Conservation (phyloP, 2,329 filamentous ascomycete species). For the Trichoderma sp. region DNA sequence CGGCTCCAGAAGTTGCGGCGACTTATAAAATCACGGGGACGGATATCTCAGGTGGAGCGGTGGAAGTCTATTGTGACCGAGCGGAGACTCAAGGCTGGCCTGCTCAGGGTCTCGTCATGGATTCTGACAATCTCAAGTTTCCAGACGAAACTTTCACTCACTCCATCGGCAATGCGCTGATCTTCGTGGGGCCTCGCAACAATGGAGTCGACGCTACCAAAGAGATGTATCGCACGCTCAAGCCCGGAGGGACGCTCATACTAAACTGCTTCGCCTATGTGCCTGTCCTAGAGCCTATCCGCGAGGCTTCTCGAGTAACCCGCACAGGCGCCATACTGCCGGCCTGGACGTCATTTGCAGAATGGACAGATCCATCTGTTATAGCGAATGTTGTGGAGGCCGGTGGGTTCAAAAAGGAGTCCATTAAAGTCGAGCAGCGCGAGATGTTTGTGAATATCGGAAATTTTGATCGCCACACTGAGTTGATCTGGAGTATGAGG, state of each 20-base stretch:
- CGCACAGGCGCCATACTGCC: not conserved
- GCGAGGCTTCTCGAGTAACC: conserved; percentile 8
- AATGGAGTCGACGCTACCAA: not conserved
- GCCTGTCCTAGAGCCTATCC: not conserved
- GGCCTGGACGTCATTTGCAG: conserved; percentile 1
- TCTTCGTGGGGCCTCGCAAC: conserved; percentile 13
- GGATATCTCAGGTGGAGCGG: not conserved
- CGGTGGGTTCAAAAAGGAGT: conserved; percentile 6
- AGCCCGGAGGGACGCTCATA: conserved; percentile 11
- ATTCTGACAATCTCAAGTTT: conserved; percentile 4
- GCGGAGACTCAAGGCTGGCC: not conserved
- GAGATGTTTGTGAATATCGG: conserved; percentile 16
- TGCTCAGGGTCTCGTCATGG: conserved; percentile 5
- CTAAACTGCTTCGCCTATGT: conserved; percentile 3
- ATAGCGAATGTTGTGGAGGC: conserved; percentile 10
- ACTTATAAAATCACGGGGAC: conserved; percentile 9
- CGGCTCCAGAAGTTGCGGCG: not conserved
- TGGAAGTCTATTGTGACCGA: not conserved
- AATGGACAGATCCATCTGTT: conserved; percentile 1
- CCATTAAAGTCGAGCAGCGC: not conserved
- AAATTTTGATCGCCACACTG: not conserved
- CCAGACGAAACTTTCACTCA: conserved; percentile 11
- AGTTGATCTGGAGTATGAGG: conserved; percentile 13
- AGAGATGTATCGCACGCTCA: conserved; percentile 16
- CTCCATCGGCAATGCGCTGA: conserved; percentile 5